Conservation (phyloP, 176 grass and related monocot genomes). For the Oryza rufipogon region DNA sequence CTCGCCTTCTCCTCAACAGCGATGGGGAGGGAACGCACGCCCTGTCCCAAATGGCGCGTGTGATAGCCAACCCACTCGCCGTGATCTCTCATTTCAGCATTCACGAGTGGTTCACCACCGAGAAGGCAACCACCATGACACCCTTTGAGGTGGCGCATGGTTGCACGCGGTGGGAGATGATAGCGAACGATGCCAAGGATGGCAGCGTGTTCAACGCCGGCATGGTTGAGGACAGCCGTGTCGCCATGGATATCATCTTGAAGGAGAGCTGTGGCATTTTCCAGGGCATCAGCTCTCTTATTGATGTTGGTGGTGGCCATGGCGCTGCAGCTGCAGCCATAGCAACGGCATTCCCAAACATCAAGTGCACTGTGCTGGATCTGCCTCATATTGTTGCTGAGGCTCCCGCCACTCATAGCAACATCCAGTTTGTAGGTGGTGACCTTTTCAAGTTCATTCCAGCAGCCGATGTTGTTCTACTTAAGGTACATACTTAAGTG, state of each 20-base stretch:
- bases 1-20: background rate
- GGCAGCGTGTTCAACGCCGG: constrained; percentile 16
- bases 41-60: too few species aligned
- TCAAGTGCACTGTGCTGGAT: constrained; percentile 48
- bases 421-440: too few species aligned
- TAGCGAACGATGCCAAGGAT: background rate
- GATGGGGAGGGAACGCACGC: background rate
- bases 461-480: too few species aligned
- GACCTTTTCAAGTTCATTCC: too few species aligned
- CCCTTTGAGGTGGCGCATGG: background rate
- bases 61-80: background rate
- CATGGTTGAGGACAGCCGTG: constrained; percentile 35
- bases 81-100: background rate
- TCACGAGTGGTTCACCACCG: constrained; percentile 24
- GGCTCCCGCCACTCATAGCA: background rate
- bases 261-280: constrained; percentile 23
- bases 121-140: background rate
- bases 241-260: constrained; percentile 22
- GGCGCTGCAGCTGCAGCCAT: constrained; percentile 26
- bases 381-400: background rate
- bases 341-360: constrained; percentile 31
- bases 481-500: too few species aligned
- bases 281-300: constrained; percentile 27
- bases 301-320: constrained; percentile 52
- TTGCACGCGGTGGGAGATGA: background rate